Percentiles rank a stretch among this genome's conserved stretches.
phyloP scores from a whole-genome alignment of 192 early-diverging fungal genomes.

The Gigaspora rosea region DNA sequence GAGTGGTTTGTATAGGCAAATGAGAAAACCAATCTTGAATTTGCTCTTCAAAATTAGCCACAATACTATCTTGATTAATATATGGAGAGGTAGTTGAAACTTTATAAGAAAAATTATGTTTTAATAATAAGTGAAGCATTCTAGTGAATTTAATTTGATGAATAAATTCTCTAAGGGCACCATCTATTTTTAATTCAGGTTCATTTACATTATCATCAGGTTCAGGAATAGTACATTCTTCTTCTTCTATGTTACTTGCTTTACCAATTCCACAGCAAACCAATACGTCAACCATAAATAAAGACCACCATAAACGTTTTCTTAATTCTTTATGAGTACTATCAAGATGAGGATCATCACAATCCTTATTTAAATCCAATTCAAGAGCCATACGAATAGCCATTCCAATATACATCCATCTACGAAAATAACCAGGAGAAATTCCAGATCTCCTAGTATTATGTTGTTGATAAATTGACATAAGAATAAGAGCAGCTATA shows the following conservation, averaged over 20 bases:
- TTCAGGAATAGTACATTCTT: conserved; percentile 26
- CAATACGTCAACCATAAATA: conserved; percentile 34
- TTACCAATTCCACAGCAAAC: conserved; percentile 19
- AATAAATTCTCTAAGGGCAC: conserved; percentile 14
- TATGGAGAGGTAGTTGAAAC: background rate
- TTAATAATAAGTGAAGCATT: conserved; percentile 22
- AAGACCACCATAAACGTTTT: conserved; percentile 30
- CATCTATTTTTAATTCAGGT: conserved; percentile 7
- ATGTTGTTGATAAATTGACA: conserved; percentile 28
- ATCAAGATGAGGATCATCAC: conserved; percentile 8
- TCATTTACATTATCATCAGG: conserved; percentile 8
- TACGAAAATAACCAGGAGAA: conserved; percentile 23
- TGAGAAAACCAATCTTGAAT: background rate
- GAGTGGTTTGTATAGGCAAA: background rate
- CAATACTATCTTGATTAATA: background rate
- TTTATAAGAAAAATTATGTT: conserved; percentile 5
- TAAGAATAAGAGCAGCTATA: conserved; percentile 21
- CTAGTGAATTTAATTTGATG: conserved; percentile 19
- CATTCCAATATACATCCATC: conserved; percentile 27
- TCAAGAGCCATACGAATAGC: conserved; percentile 29
- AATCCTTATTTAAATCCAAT: conserved; percentile 29
- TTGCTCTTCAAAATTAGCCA: conserved; percentile 5
- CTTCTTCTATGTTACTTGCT: conserved; percentile 22
- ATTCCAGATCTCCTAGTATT: conserved; percentile 3
- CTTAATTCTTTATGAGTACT: conserved; percentile 17